These are phyloP conservation scores for Candida adriatica DNA, from an alignment of 805 yeast species.

Conservation along the genomic window DNA sequence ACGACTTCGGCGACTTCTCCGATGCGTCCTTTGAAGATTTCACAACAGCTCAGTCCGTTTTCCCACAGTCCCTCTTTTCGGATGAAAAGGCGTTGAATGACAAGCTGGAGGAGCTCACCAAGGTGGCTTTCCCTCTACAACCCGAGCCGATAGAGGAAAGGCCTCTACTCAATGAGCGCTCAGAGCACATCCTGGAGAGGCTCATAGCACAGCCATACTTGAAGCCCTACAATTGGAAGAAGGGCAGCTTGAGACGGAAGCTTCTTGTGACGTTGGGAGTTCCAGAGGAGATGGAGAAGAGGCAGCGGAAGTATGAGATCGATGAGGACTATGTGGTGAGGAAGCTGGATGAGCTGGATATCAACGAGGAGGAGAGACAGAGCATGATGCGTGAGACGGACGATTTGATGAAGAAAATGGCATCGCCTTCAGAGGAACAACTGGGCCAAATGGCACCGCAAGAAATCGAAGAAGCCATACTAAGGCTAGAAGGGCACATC, in stretches of 20 bases:
- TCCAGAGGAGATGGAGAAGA: slow-evolving; percentile 63
- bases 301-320: slow-evolving; percentile 17
- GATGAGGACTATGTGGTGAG: slow-evolving; percentile 18
- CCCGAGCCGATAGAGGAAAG: slow-evolving; percentile 3
- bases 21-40: slow-evolving; percentile 30
- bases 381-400: slow-evolving; percentile 21
- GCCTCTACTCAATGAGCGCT: slow-evolving; percentile 26
- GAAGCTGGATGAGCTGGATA: slow-evolving; percentile 25
- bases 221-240: slow-evolving; percentile 63
- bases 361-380: slow-evolving; percentile 27
- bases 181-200: slow-evolving; percentile 36
- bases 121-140: slow-evolving; percentile 12
- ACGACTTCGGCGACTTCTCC: slow-evolving; percentile 28
- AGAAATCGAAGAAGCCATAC: slow-evolving; percentile 33
- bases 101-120: slow-evolving; percentile 7
- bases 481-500: slow-evolving; percentile 28
- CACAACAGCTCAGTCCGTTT: slow-evolving; percentile 14
- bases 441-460: slow-evolving; percentile 24
- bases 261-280: slow-evolving; percentile 60
- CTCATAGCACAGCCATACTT: slow-evolving; percentile 42
- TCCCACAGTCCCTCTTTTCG: slow-evolving; percentile 15
- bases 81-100: slow-evolving; percentile 4
- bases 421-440: slow-evolving; percentile 12
- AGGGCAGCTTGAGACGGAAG: slow-evolving; percentile 57
- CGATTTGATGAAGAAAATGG: slow-evolving; percentile 7